Evolutionary conservation across 768 basidiomycete genomes (phyloP).

Genomic region (Amanita phalloides): DNA sequence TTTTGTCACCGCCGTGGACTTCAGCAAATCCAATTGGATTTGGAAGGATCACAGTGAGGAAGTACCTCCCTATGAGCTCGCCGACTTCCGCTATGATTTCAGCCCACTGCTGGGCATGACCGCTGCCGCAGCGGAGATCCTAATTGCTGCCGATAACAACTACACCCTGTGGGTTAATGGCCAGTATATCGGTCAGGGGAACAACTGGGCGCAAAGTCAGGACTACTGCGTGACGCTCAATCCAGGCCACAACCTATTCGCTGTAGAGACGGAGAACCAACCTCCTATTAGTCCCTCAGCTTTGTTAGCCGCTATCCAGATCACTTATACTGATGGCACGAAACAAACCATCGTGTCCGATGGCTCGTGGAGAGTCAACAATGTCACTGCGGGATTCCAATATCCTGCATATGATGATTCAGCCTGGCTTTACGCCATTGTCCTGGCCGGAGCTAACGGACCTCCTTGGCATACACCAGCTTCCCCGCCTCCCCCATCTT

Average conservation of each 20-base stretch:
- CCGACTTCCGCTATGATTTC: background rate
- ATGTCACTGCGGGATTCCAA: constrained; percentile 17
- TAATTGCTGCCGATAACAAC: constrained; percentile 19
- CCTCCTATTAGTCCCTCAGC: constrained; percentile 14
- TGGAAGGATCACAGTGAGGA: constrained; percentile 15
- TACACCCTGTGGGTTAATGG: constrained; percentile 24
- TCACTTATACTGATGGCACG: constrained; percentile 12
- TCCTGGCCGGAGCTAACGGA: constrained; percentile 11
- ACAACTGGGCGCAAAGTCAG: constrained; percentile 11
- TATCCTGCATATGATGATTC: constrained; percentile 19
- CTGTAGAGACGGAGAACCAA: constrained; percentile 12
- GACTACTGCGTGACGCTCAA: constrained; percentile 19
- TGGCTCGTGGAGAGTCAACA: constrained; percentile 17
- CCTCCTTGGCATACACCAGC: constrained; percentile 4
- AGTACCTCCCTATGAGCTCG: constrained; percentile 12
- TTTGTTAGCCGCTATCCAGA: constrained; percentile 17
- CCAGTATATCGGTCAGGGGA: constrained; percentile 13
- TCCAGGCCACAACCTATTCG: constrained; percentile 20
- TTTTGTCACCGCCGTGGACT: background rate
- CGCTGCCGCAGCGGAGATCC: constrained; percentile 19
- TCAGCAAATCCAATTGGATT: constrained; percentile 17
- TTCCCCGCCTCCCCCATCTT: constrained; percentile 11
- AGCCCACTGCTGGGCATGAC: constrained; percentile 14
- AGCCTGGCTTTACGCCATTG: constrained; percentile 18
- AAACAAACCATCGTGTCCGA: constrained; percentile 20